Conservation (phyloP, 2,329 filamentous ascomycete genomes). For the Calonectria fujianensis region DNA sequence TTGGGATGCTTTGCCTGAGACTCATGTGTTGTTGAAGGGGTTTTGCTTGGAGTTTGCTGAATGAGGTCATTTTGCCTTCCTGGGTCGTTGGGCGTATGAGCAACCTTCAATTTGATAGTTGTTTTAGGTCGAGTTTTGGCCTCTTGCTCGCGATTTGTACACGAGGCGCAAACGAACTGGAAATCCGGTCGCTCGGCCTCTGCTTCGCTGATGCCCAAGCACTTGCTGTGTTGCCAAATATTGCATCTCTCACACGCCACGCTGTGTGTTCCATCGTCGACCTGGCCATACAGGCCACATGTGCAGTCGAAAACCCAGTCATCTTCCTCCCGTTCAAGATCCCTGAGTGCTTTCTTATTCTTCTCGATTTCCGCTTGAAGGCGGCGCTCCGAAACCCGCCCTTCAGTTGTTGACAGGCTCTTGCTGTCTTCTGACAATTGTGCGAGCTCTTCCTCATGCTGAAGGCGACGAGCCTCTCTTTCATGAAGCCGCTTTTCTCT, state of each 20-base stretch:
- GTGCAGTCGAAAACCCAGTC: conserved; percentile 97
- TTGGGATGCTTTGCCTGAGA: conserved; percentile 12
- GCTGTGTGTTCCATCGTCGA: conserved; percentile 95
- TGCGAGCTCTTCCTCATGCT: conserved; percentile 88
- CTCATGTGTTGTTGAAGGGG: conserved; percentile 2
- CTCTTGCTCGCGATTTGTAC: conserved; percentile 80
- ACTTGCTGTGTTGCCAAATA: conserved; percentile 98
- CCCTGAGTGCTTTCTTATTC: conserved; percentile 84
- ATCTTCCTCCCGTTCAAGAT: conserved; percentile 83
- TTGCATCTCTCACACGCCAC: conserved; percentile 95
- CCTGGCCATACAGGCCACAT: conserved; percentile 92
- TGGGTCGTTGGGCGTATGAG: conserved; percentile 45
- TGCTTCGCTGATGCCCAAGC: conserved; percentile 84
- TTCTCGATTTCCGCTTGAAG: conserved; percentile 89
- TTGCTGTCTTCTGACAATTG: conserved; percentile 86
- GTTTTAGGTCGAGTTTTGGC: conserved; percentile 75
- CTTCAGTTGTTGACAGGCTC: conserved; percentile 71
- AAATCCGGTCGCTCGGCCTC: conserved; percentile 92
- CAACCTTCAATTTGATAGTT: conserved; percentile 73
- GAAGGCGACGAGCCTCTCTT: conserved; percentile 86
- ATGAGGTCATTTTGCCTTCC: conserved; percentile 30
- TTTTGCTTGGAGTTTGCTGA: conserved; percentile 37
- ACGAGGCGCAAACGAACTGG: conserved; percentile 88
- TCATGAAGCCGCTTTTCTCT: conserved; percentile 91
- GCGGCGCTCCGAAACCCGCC: conserved; percentile 84